These are phyloP conservation scores for Colletotrichum sansevieriae DNA, from an alignment of 2,329 filamentous ascomycete species.

Conservation along the genomic window DNA sequence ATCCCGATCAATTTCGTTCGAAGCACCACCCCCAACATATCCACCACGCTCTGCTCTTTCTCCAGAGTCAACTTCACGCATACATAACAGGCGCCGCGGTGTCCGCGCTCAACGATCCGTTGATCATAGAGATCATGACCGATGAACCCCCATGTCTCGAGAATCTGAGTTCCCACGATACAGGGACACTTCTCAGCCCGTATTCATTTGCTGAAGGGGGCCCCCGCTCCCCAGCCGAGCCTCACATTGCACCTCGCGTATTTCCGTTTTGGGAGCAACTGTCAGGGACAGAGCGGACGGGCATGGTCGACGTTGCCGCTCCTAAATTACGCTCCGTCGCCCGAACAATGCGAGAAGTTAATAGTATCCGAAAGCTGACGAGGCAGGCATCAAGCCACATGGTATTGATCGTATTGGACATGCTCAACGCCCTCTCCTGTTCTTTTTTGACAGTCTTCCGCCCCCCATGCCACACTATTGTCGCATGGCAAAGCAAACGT, in stretches of 20 bases:
- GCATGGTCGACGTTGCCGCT: constrained; percentile 15
- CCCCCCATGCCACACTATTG: not conserved
- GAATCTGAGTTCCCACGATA: constrained; percentile 12
- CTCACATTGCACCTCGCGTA: constrained; percentile 25
- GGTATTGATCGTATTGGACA: not conserved
- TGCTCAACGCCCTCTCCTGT: not conserved
- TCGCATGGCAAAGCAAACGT: not conserved
- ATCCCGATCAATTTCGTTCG: constrained; percentile 12
- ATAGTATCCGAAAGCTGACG: constrained; percentile 9
- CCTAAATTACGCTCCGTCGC: constrained; percentile 25
- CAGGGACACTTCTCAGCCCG: constrained; percentile 8
- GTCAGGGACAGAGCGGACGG: constrained; percentile 18
- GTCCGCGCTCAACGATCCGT: too few relatives aligned
- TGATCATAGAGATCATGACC: too few relatives aligned
- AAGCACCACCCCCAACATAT: too few relatives aligned
- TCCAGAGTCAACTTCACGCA: not conserved
- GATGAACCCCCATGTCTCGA: not conserved
- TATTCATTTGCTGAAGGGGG: constrained; percentile 36
- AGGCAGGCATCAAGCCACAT: constrained; percentile 2
- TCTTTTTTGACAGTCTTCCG: not conserved
- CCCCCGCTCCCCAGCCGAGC: constrained; percentile 31
- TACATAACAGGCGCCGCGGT: not conserved
- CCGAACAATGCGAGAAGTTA: constrained; percentile 28
- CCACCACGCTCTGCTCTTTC: not conserved
- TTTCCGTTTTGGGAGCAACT: constrained; percentile 34